Conservation (phyloP, 306 rosid genomes). For the Herpetospermum pedunculosum region DNA sequence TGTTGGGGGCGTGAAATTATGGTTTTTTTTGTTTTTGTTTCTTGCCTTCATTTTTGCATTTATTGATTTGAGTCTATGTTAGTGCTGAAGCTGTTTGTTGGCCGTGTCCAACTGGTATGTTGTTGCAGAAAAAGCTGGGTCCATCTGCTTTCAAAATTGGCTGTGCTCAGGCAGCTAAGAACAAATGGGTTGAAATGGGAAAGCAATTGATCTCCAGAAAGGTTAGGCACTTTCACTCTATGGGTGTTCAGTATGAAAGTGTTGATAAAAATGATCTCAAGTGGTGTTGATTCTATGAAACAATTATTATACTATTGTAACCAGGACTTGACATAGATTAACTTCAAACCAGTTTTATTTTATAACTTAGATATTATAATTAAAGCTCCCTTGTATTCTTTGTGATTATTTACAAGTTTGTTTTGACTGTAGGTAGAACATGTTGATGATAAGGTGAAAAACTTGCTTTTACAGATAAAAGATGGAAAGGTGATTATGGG, state of each 20-base stretch:
- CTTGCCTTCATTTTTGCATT: neutral
- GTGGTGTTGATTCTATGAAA: neutral
- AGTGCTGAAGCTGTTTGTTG: conserved; percentile 1
- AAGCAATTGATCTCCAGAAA: conserved; percentile 48
- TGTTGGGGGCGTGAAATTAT: neutral
- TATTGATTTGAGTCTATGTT: neutral
- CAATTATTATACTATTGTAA: neutral
- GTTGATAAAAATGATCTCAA: neutral
- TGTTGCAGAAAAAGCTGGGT: conserved; percentile 56
- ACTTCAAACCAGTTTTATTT: neutral
- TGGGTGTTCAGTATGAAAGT: neutral
- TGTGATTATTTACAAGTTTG: neutral
- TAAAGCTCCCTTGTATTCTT: neutral
- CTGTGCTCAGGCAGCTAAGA: conserved; percentile 75
- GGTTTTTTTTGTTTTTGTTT: neutral
- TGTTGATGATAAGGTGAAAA: conserved; percentile 62
- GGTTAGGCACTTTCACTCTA: conserved; percentile 22
- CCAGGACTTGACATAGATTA: neutral
- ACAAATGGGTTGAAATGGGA: conserved; percentile 87
- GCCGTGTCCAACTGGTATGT: conserved; percentile 1
- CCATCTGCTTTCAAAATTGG: conserved; percentile 57
- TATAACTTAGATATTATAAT: neutral
- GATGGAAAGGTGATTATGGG: conserved; percentile 47
- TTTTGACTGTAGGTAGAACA: conserved; percentile 40
- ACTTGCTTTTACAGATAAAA: conserved; percentile 48